Evolutionary conservation across 73 alveolate species (phyloP).

Genomic region (Stentor coeruleus): DNA sequence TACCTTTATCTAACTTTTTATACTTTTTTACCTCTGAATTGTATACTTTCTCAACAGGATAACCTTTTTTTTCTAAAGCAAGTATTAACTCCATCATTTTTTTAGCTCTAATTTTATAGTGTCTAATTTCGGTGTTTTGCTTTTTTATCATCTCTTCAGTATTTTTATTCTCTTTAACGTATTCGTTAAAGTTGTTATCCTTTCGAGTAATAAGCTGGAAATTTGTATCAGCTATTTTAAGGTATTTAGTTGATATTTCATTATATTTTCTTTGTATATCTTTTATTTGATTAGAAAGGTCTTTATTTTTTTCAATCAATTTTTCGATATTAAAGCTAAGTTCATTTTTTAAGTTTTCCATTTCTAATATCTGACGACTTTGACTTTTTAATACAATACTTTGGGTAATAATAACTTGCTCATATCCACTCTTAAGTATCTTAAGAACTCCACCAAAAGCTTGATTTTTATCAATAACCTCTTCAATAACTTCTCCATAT

Average conservation of each 20-base stretch:
- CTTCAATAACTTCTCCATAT: neutral
- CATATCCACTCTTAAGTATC: neutral
- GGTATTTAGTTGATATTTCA: neutral
- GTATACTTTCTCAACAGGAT: neutral
- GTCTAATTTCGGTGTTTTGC: neutral
- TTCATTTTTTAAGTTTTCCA: neutral
- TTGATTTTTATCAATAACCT: neutral
- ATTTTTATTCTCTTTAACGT: neutral
- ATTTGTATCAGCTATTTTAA: neutral
- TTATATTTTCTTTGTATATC: neutral
- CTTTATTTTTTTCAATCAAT: no score
- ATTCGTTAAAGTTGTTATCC: neutral
- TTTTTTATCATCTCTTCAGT: neutral
- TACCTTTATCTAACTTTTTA: neutral
- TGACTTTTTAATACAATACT: neutral
- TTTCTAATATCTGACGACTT: neutral
- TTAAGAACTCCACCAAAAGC: neutral
- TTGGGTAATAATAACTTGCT: no score
- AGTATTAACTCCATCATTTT: no score
- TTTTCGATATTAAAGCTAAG: neutral
- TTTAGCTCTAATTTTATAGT: neutral
- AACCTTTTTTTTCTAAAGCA: neutral
- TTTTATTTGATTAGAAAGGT: neutral
- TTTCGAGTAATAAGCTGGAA: neutral
- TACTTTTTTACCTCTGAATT: neutral